Evolutionary conservation across 768 basidiomycete species (phyloP), one percentile per base, ranked within the genome.

Genomic region (Rossbeevera mucosa): DNA sequence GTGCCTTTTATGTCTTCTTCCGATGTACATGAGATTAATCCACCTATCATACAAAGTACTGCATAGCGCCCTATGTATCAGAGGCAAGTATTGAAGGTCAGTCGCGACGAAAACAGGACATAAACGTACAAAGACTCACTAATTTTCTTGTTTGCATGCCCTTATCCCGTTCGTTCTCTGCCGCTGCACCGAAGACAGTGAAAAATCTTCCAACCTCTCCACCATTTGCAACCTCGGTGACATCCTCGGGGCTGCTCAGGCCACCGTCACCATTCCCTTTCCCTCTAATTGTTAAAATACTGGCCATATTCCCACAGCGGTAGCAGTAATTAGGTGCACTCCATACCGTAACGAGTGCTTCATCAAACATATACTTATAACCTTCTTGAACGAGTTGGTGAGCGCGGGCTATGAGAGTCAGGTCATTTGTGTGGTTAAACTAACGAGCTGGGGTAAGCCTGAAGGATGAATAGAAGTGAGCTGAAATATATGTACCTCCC

Each of bases 311-410:
- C 14, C 94, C 92, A 63, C 91, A 91, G 26, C 85, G 72, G 57
- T 84, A 85, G 65, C 85, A 94, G 65, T 92, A 92, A 63, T 92
- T 94, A 26, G 91, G 90, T 46, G 92, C 92, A 5, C 83, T 86
- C 92, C 92, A 95, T 9, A 95, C 92, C 0, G 92, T 95, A 12
- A 94, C 92, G 18, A 95, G 88, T 57, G 85, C 79, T 55, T 86
- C 81, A 64, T 96, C 90, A 60, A 97, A 96, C 95, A 97, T 95
- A 66, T 94, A 86, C 72, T 97, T 98, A 74, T 81, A 94, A 2
- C 93, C 92, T 69, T 94, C 92, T 68, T 94, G 92, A 1, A 97
- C 95, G 18, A 98, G 84, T 64, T 98, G 95, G 68, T 98, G 95
- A 1, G 95, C 95, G 30, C 95, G 83, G 2, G 94, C 94, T 60